Base-by-base conservation (phyloP, 1,284 basidiomycete genomes). In the Ceratobasidium sp. region DNA sequence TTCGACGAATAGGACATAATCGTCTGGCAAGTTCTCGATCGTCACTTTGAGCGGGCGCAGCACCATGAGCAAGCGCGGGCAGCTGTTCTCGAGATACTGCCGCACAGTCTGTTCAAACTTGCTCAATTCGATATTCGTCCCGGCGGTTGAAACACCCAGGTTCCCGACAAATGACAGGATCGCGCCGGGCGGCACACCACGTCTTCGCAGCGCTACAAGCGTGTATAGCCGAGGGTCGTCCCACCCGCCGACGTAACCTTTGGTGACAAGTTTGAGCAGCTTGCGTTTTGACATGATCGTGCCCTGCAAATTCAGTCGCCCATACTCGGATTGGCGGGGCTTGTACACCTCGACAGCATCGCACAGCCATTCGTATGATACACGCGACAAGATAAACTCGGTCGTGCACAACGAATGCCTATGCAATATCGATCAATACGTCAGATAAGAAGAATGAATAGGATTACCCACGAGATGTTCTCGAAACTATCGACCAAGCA, bases 351-450 rank as follows among this genome's bases (percentile, higher is more conserved):
- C 92, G 38, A 99, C 85, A 1, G 94, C 95, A 80, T 99, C 97
- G 80, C 98, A 99, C 16, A 99, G 87, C 98, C 98, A 99, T 79
- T 99, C 98, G 82, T 99, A 99, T 0, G 96, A 98, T 79, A 96
- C 94, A 71, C 98, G 92, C 9, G 96, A 95, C n/a, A 92, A 89
- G 77, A 98, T 91, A 81, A 99, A 99, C 81, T 99, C 98, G 49
- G 90, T 91, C 1, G 98, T 99, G 81, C 98, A 99, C 21, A 99
- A 86, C 2, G 98, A 99, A 85, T 99, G 98, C 46, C 95, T 98
- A 75, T 57, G 41, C 55, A 21, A 11, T 30, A 9, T 44, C 64
- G 30, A 75, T 57, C n/a, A 21, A 69, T 61, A 41, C 66, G 28
- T n/a, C 14, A 26, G 23, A 13, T 38, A 52, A 35, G 6, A 11